phyloP scores from a whole-genome alignment of 1,139 yeast species.

The Pichia sp. region DNA sequence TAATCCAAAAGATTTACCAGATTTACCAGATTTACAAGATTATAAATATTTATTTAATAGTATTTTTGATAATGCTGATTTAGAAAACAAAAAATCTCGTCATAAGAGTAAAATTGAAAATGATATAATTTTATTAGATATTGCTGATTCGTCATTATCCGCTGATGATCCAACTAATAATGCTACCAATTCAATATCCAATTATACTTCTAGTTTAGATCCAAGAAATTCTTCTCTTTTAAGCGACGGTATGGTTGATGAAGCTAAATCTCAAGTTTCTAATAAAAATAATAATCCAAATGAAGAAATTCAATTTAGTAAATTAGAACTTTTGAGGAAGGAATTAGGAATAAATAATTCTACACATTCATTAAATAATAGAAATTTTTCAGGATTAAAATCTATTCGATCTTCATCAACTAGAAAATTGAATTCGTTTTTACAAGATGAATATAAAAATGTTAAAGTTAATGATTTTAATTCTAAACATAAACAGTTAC shows the following conservation, averaged over 20 bases:
- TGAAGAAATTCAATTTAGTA: conserved; percentile 2
- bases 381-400: conserved; percentile 12
- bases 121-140: conserved; percentile 9
- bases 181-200: neutral
- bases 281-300: neutral
- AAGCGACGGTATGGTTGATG: neutral
- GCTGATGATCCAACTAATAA: conserved; percentile 4
- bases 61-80: conserved; percentile 22
- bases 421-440: conserved; percentile 24
- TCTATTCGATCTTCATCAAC: conserved; percentile 26
- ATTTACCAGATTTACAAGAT: conserved; percentile 28
- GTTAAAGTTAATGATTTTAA: conserved; percentile 16
- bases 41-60: conserved; percentile 30
- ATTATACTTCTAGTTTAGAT: conserved; percentile 7
- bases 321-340: conserved; percentile 15
- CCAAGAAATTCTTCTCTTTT: too few relatives aligned
- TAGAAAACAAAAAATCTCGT: conserved; percentile 2
- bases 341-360: conserved; percentile 8
- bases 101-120: conserved; percentile 11
- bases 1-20: conserved; percentile 22
- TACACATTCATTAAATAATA: neutral
- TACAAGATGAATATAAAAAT: conserved; percentile 13
- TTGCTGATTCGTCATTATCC: conserved; percentile 1
- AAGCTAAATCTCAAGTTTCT: neutral
- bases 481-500: conserved; percentile 9